Conservation (phyloP, 2,329 filamentous ascomycete species). For the Hirsutella rhossiliensis region DNA sequence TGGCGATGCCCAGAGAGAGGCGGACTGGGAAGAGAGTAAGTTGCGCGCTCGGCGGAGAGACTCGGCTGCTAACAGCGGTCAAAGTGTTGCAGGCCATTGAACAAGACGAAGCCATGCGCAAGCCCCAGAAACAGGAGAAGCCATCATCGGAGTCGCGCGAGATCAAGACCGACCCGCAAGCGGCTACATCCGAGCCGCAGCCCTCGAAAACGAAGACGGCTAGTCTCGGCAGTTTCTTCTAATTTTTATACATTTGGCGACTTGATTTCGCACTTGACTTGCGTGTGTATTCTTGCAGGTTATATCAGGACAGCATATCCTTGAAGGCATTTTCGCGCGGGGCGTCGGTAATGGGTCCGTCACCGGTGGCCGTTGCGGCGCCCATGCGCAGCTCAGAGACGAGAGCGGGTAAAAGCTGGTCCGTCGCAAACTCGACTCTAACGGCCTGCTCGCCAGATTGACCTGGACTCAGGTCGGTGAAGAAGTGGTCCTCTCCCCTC, state of each 20-base stretch:
- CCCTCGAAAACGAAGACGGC: slow-evolving; percentile 13
- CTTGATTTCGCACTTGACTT: background rate
- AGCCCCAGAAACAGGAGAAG: slow-evolving; percentile 29
- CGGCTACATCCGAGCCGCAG: slow-evolving; percentile 9
- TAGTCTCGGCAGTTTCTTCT: slow-evolving; percentile 39
- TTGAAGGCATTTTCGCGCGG: slow-evolving; percentile 30
- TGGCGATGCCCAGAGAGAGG: slow-evolving; percentile 61
- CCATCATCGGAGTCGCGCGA: slow-evolving; percentile 11
- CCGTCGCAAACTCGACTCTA: slow-evolving; percentile 45
- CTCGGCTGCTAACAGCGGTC: slow-evolving; percentile 5
- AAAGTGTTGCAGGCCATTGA: slow-evolving; percentile 57
- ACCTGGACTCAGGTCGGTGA: slow-evolving; percentile 38
- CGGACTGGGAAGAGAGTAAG: slow-evolving; percentile 78
- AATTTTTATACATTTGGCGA: slow-evolving; percentile 8
- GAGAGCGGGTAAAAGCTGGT: slow-evolving; percentile 43
- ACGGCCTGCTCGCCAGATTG: slow-evolving; percentile 40
- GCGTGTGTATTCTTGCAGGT: slow-evolving; percentile 1
- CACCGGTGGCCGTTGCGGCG: slow-evolving; percentile 1
- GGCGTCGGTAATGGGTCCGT: background rate
- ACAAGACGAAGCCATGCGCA: slow-evolving; percentile 43
- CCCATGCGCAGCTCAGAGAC: slow-evolving; percentile 35
- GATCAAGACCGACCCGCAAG: slow-evolving; percentile 5
- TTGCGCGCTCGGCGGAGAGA: background rate
- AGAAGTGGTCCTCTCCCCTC: slow-evolving; percentile 65
- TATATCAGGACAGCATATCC: slow-evolving; percentile 44